These are phyloP conservation scores for Pseudogymnoascus sp. DNA, from an alignment of 2,329 filamentous ascomycete genomes.

Conservation along the genomic window DNA sequence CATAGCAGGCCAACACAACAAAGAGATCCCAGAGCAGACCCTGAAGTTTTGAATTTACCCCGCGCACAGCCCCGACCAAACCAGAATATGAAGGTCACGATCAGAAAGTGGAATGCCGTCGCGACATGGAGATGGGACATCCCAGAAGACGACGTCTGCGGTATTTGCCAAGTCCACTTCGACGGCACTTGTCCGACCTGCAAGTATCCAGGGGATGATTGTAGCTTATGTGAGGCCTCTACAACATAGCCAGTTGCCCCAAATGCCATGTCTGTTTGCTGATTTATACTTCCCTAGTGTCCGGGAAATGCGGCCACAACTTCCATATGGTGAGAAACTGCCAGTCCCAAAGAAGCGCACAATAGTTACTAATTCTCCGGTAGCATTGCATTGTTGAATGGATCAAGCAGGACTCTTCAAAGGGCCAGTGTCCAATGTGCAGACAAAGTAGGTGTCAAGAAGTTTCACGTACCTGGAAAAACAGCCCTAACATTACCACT, in stretches of 20 bases:
- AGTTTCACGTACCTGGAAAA: conserved; percentile 12
- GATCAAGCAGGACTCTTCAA: conserved; percentile 90
- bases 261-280: not conserved
- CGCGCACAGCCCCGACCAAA: not conserved
- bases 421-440: conserved; percentile 96
- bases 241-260: not conserved
- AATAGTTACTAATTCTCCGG: not conserved
- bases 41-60: not conserved
- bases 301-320: conserved; percentile 92
- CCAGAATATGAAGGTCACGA: conserved; percentile 81
- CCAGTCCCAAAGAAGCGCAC: not conserved
- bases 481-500: conserved; percentile 14
- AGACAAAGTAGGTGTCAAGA: conserved; percentile 61
- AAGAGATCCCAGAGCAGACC: not conserved
- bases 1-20: not conserved
- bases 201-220: conserved; percentile 96
- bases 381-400: conserved; percentile 93
- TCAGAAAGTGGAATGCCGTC: conserved; percentile 86
- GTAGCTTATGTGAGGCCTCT: conserved; percentile 68
- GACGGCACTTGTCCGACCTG: conserved; percentile 96
- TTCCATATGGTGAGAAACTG: conserved; percentile 75
- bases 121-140: conserved; percentile 98
- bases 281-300: conserved; percentile 48
- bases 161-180: conserved; percentile 96
- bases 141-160: conserved; percentile 93